phyloP scores from a whole-genome alignment of 2,329 filamentous ascomycete genomes.

The Aspergillus alliaceus region DNA sequence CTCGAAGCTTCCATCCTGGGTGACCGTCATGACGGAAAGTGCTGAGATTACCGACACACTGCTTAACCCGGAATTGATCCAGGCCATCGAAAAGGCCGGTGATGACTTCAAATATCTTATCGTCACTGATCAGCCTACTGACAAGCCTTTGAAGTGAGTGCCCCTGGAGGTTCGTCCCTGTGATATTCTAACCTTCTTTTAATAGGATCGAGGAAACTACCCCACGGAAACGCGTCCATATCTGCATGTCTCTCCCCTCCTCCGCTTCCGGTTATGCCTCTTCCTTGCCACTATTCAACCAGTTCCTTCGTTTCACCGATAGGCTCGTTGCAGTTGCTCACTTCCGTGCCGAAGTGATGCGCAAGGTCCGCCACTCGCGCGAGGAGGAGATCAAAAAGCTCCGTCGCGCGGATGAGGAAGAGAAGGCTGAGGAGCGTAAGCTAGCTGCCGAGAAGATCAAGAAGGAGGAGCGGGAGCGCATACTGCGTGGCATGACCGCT shows the following conservation, averaged over 20 bases:
- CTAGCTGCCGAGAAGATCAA: constrained; percentile 59
- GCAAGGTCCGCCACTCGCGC: constrained; percentile 77
- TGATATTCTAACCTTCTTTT: not conserved
- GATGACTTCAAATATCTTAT: constrained; percentile 84
- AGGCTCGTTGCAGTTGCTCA: constrained; percentile 72
- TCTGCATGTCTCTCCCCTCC: constrained; percentile 70
- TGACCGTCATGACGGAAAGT: constrained; percentile 94
- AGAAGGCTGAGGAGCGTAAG: constrained; percentile 63
- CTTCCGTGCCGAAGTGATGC: constrained; percentile 86
- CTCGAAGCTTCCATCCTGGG: constrained; percentile 83
- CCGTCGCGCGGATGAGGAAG: constrained; percentile 73
- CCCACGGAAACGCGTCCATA: constrained; percentile 82
- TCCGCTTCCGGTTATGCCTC: constrained; percentile 59
- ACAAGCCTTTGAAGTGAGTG: constrained; percentile 79
- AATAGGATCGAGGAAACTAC: constrained; percentile 75
- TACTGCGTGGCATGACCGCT: constrained; percentile 72
- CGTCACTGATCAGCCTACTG: constrained; percentile 82
- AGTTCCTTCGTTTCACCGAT: constrained; percentile 84
- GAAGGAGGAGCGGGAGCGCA: constrained; percentile 86
- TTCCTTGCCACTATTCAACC: constrained; percentile 73
- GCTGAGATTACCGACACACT: constrained; percentile 88
- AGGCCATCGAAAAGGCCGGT: constrained; percentile 75
- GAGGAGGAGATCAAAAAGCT: constrained; percentile 80
- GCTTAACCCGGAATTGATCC: constrained; percentile 82
- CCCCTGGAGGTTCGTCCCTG: too few species aligned